Evolutionary conservation across 2,329 filamentous ascomycete species (phyloP).

Genomic region (Trichocomaceae sp.): DNA sequence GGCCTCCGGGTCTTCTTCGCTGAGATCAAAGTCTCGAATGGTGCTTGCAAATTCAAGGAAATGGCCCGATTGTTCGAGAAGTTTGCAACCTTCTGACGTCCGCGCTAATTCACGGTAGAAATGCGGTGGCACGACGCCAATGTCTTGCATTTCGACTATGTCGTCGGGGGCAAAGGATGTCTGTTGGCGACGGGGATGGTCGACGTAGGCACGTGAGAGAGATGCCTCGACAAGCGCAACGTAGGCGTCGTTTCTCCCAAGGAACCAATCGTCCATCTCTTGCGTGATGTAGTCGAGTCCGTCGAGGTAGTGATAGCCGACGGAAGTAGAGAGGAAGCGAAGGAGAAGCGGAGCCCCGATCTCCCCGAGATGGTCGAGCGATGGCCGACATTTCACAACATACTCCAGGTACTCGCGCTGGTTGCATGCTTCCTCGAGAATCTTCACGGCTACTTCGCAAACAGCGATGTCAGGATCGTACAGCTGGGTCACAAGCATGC

Average conservation of each 20-base stretch:
- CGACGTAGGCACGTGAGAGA: slow-evolving; percentile 71
- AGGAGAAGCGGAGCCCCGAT: slow-evolving; percentile 90
- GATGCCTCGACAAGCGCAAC: slow-evolving; percentile 94
- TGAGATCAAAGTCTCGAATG: slow-evolving; percentile 79
- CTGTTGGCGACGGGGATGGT: slow-evolving; percentile 41
- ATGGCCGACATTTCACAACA: slow-evolving; percentile 91
- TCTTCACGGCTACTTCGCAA: slow-evolving; percentile 92
- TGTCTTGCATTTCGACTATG: slow-evolving; percentile 54
- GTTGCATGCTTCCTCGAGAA: slow-evolving; percentile 95
- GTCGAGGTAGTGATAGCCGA: slow-evolving; percentile 95
- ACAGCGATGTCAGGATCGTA: slow-evolving; percentile 98
- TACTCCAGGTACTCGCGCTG: slow-evolving; percentile 85
- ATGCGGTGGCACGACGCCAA: slow-evolving; percentile 73
- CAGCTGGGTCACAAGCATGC: slow-evolving; percentile 91
- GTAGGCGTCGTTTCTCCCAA: slow-evolving; percentile 94
- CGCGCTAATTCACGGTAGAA: slow-evolving; percentile 94
- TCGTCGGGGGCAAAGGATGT: slow-evolving; percentile 47
- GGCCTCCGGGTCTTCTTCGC: slow-evolving; percentile 74
- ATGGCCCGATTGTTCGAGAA: slow-evolving; percentile 87
- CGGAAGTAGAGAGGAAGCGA: slow-evolving; percentile 89
- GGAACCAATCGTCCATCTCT: slow-evolving; percentile 99
- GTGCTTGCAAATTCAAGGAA: slow-evolving; percentile 89
- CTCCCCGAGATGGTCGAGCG: slow-evolving; percentile 89
- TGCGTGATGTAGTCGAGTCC: slow-evolving; percentile 97
- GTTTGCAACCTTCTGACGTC: slow-evolving; percentile 82